phyloP scores from a whole-genome alignment of 164 flowering plant genomes.

The grape (Vitis vinifera) region ASM3070453v1 NC_081816.1:6829501-6830000 shows the following conservation, averaged over 20 bases:
- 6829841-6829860: slow-evolving; percentile 2
- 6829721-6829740: background rate
- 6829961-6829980: slow-evolving; percentile 3
- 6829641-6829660: background rate
- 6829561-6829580: too few species aligned
- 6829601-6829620: background rate
- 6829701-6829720: background rate
- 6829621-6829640: background rate
- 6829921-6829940: background rate
- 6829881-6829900: slow-evolving; percentile 1
- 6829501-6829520: too few species aligned
- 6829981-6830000: background rate
- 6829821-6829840: slow-evolving; percentile 30
- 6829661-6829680: background rate
- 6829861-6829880: slow-evolving; percentile 3
- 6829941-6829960: background rate
- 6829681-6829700: background rate
- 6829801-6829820: slow-evolving; percentile 64
- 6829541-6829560: too few species aligned
- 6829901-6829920: background rate
- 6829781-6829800: slow-evolving; percentile 70
- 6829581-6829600: too few species aligned
- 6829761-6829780: slow-evolving; percentile 94
- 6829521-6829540: too few species aligned
- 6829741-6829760: slow-evolving; percentile 85